phyloP scores from a whole-genome alignment of 805 yeast genomes.

The Wickerhamiella shivajii region DNA sequence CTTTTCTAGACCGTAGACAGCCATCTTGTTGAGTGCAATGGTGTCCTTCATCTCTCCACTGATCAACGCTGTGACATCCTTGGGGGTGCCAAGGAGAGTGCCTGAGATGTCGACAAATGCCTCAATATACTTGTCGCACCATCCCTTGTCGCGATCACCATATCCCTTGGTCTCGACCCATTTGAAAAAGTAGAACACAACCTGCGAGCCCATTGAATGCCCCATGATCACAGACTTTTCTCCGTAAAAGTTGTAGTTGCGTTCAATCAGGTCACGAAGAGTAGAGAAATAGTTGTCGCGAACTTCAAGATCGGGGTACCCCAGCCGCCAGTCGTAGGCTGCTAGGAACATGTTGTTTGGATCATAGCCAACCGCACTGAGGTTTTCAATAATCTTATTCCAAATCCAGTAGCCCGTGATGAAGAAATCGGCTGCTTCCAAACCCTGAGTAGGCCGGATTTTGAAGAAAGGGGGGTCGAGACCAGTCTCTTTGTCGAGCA shows the following conservation, averaged over 20 bases:
- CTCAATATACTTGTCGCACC: constrained; percentile 79
- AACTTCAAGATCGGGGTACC: constrained; percentile 73
- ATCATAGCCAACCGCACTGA: constrained; percentile 88
- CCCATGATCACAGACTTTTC: constrained; percentile 65
- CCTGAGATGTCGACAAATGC: constrained; percentile 83
- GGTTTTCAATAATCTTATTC: constrained; percentile 87
- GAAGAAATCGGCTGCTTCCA: constrained; percentile 93
- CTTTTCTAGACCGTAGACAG: constrained; percentile 87
- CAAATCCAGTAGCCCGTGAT: constrained; percentile 98
- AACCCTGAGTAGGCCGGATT: constrained; percentile 85
- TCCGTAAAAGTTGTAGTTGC: constrained; percentile 36
- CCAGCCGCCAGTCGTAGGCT: constrained; percentile 90
- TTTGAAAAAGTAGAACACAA: constrained; percentile 74
- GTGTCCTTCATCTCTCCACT: constrained; percentile 99
- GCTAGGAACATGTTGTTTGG: constrained; percentile 85
- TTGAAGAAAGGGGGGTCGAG: constrained; percentile 75
- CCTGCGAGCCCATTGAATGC: constrained; percentile 95
- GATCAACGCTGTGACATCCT: constrained; percentile 77
- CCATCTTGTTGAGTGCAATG: constrained; percentile 80
- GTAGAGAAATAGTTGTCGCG: constrained; percentile 77
- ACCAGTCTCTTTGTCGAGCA: constrained; percentile 83
- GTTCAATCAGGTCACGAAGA: constrained; percentile 60
- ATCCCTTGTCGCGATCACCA: constrained; percentile 71
- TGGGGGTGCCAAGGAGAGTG: constrained; percentile 85
- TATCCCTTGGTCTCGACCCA: constrained; percentile 90